A percentile compares a stretch with the other conserved stretches of the same genome.
These are phyloP conservation scores for Mrakia blollopis DNA, from an alignment of 768 basidiomycete species.

Conservation along the genomic window DNA sequence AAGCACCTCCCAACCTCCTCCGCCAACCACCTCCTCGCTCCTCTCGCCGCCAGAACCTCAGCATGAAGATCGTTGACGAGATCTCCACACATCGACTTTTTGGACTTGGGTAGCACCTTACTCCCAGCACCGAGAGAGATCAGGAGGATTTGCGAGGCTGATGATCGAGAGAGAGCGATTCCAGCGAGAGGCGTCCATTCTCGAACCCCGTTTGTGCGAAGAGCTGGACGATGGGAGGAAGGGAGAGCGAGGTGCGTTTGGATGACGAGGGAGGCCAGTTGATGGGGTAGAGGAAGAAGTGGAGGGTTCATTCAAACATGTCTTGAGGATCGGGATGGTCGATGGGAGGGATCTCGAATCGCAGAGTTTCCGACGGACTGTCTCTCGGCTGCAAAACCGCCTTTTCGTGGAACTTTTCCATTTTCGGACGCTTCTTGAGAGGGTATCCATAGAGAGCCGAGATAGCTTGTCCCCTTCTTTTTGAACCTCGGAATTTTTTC, in stretches of 20 bases:
- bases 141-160: background rate
- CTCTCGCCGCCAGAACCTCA: conserved; percentile 14
- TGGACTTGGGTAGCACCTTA: conserved; percentile 12
- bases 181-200: conserved; percentile 22
- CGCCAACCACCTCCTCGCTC: conserved; percentile 16
- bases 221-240: background rate
- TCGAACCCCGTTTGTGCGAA: background rate
- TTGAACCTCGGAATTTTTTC: too few relatives aligned
- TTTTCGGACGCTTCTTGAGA: too few relatives aligned
- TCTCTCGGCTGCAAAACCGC: too few relatives aligned
- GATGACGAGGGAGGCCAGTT: conserved; percentile 7
- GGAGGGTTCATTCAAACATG: background rate
- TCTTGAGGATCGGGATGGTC: background rate
- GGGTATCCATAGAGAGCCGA: too few relatives aligned
- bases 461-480: too few relatives aligned
- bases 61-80: conserved; percentile 11
- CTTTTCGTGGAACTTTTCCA: too few relatives aligned
- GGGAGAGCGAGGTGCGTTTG: background rate
- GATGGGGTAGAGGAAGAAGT: background rate
- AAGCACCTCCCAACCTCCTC: conserved; percentile 8
- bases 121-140: conserved; percentile 17
- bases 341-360: background rate
- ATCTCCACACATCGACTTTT: background rate
- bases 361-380: too few relatives aligned
- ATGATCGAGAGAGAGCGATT: background rate